Conservation (phyloP, 371 early-diverging fungal species). For the Apophysomyces variabilis region DNA sequence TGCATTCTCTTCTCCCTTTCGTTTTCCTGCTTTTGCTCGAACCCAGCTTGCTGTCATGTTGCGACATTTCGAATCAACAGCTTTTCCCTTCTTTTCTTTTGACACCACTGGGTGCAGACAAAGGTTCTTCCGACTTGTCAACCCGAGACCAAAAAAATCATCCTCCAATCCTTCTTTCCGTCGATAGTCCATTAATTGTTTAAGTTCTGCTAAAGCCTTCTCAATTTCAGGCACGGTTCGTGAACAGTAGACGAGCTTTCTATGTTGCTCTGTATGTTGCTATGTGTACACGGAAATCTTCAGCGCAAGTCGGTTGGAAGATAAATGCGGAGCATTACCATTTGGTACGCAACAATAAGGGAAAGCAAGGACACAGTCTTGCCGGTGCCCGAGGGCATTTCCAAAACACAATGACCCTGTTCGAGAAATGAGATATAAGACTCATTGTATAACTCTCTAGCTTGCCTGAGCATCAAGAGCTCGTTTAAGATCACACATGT, state of each 20-base stretch:
- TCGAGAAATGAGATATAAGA: neutral
- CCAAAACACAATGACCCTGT: slow-evolving; percentile 95
- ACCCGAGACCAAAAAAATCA: slow-evolving; percentile 92
- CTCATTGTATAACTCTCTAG: neutral
- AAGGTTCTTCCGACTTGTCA: slow-evolving; percentile 95
- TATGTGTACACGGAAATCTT: slow-evolving; percentile 14
- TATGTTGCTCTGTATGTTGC: slow-evolving; percentile 84
- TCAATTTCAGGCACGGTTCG: slow-evolving; percentile 99
- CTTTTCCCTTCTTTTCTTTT: slow-evolving; percentile 83
- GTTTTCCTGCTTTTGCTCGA: slow-evolving; percentile 71
- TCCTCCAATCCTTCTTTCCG: slow-evolving; percentile 68
- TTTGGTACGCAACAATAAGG: slow-evolving; percentile 97
- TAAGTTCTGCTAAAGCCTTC: slow-evolving; percentile 97
- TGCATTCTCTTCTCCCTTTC: slow-evolving; percentile 26
- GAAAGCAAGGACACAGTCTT: slow-evolving; percentile 98
- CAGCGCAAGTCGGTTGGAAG: neutral
- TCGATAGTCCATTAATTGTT: slow-evolving; percentile 91
- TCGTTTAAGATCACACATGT: slow-evolving; percentile 97
- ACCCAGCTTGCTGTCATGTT: slow-evolving; percentile 96
- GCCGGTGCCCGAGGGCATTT: slow-evolving; percentile 99
- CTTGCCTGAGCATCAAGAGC: slow-evolving; percentile 89
- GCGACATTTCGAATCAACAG: slow-evolving; percentile 91
- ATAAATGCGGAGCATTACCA: slow-evolving; percentile 47
- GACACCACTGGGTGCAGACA: slow-evolving; percentile 93
- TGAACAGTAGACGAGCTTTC: slow-evolving; percentile 98